Base-by-base conservation (phyloP, 2,329 filamentous ascomycete genomes). In the Pseudogymnoascus sp. region DNA sequence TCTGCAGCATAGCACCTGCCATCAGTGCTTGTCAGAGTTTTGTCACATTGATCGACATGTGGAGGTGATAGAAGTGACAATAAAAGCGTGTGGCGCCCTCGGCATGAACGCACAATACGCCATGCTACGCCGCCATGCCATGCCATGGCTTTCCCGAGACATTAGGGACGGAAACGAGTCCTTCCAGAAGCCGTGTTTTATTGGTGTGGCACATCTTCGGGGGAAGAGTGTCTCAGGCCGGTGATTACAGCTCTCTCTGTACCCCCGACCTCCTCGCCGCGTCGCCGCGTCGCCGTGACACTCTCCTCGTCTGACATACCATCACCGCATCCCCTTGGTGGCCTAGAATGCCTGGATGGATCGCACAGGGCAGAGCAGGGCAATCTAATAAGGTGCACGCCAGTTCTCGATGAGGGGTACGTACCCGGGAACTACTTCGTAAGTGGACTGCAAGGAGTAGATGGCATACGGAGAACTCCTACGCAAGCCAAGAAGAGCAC, bases 321-420 rank as follows among this genome's bases (percentile, higher is more conserved):
- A 31, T 53, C 8, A 16, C n/a, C 26, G 14, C 22, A 11, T 31
- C 26, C 26, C 10, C 14, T 31, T 53, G 46, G 8, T 53, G 26
- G 26, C 26, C 46, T 53, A 11, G 46, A 53, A 2, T 53, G 24
- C 3, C 24, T 53, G 6, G 26, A 53, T 53, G 46, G 46, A 53
- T 53, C 26, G 26, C n/a, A 31, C 26, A 53, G 46, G 26, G 46
- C 46, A 53, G 26, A n/a, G n/a, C n/a, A n/a, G n/a, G 26, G 46
- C 7, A 53, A 53, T 53, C 46, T 53, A 53, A 53, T 53, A 53
- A 53, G 46, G 46, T 53, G 26, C 46, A 31, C 26, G 46, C 46
- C 46, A 31, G 46, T 31, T 14, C 46, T 33, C 46, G 26, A 53
- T 53, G 26, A 53, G 46, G 33, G 26, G 46, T 53, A 53, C 46